phyloP scores from a whole-genome alignment of 306 rosid genomes.

The Hippophae gyantsensis region DNA sequence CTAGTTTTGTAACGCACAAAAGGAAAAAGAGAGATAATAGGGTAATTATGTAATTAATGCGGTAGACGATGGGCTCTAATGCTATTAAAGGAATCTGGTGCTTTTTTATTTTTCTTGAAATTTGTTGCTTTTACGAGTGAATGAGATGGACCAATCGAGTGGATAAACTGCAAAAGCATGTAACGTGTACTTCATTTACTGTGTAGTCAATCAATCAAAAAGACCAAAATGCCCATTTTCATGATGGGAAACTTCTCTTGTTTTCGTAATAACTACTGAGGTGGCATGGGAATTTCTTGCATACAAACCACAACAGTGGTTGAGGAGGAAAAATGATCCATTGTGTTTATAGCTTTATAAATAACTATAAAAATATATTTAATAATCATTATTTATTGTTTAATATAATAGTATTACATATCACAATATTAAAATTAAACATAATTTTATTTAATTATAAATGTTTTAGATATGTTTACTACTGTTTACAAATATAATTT shows the following conservation, averaged over 20 bases:
- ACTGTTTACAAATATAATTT: too few relatives aligned
- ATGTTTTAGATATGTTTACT: too few relatives aligned
- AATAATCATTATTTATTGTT: too few relatives aligned
- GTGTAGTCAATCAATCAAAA: neutral
- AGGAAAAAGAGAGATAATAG: neutral
- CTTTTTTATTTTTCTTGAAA: neutral
- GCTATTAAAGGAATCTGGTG: neutral
- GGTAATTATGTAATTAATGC: slow-evolving; percentile 24
- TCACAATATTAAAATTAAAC: too few relatives aligned
- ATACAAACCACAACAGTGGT: too few relatives aligned
- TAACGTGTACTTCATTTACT: slow-evolving; percentile 4
- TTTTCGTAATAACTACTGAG: too few relatives aligned
- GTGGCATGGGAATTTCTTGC: too few relatives aligned
- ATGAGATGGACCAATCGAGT: slow-evolving; percentile 2
- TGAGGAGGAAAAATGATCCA: too few relatives aligned
- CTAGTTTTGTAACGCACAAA: neutral
- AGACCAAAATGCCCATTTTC: slow-evolving; percentile 13
- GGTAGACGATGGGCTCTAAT: slow-evolving; percentile 25
- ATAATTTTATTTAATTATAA: too few relatives aligned
- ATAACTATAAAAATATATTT: too few relatives aligned
- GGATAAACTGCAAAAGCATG: neutral
- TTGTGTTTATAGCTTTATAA: too few relatives aligned
- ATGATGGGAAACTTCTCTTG: neutral
- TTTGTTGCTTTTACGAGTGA: neutral
- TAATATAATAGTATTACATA: too few relatives aligned